Percentiles rank a stretch among this genome's conserved stretches.
These are phyloP conservation scores for Luzula sylvatica DNA, from an alignment of 176 grass and related monocot species.

Conservation along the genomic window DNA sequence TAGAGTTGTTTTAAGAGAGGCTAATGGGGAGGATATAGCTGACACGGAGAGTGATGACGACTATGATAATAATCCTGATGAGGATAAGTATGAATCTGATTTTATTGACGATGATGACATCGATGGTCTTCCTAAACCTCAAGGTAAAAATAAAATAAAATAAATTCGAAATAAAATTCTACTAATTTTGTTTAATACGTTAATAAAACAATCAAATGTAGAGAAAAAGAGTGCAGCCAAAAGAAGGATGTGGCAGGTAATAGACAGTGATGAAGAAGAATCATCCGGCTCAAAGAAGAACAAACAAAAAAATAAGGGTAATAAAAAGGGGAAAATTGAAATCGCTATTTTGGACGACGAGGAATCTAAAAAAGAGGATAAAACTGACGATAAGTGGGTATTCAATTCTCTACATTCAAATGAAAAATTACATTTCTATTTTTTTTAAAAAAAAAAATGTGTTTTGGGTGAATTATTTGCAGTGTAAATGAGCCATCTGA, in stretches of 20 bases:
- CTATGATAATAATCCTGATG: conserved; percentile 27
- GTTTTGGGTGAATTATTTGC: neutral
- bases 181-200: too few relatives aligned
- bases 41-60: conserved; percentile 53
- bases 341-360: conserved; percentile 33
- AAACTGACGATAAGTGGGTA: neutral
- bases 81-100: conserved; percentile 74
- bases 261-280: conserved; percentile 36
- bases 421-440: neutral
- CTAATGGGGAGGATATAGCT: conserved; percentile 47
- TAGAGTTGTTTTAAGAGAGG: conserved; percentile 39
- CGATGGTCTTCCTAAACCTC: conserved; percentile 44
- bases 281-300: conserved; percentile 44
- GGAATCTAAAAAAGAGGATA: conserved; percentile 41
- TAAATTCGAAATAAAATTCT: neutral
- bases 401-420: conserved; percentile 20
- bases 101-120: conserved; percentile 73
- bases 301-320: conserved; percentile 23
- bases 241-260: conserved; percentile 45
- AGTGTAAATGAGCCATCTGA: conserved; percentile 11
- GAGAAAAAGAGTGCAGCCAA: conserved; percentile 51
- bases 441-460: conserved; percentile 3
- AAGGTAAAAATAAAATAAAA: conserved; percentile 29
- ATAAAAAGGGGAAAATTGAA: conserved; percentile 69
- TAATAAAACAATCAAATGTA: conserved; percentile 43